phyloP scores from a whole-genome alignment of 257 asterid genomes.

The Salvia hispanica region DNA sequence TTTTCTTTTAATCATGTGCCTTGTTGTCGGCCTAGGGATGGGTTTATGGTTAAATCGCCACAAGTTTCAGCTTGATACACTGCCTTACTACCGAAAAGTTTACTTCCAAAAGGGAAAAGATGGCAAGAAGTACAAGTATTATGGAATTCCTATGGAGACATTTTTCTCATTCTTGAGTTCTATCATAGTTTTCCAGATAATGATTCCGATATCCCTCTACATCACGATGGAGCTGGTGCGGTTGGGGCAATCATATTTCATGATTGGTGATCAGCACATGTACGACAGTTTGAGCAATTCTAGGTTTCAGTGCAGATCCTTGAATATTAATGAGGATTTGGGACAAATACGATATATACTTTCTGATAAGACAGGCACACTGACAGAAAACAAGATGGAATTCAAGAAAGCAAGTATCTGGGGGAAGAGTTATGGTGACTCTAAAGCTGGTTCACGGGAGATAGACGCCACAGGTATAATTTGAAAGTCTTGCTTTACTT shows the following conservation, averaged over 20 bases:
- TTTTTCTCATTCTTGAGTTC: conserved; percentile 94
- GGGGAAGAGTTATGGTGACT: conserved; percentile 68
- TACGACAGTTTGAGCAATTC: conserved; percentile 68
- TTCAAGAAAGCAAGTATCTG: conserved; percentile 82
- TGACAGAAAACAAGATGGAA: conserved; percentile 99
- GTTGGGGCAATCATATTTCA: conserved; percentile 95
- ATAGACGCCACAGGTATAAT: conserved; percentile 60
- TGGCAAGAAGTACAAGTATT: conserved; percentile 63
- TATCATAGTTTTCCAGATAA: conserved; percentile 93
- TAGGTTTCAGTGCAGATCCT: conserved; percentile 98
- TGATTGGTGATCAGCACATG: conserved; percentile 94
- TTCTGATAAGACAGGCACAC: conserved; percentile 95
- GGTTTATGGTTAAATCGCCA: conserved; percentile 82
- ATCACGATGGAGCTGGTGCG: conserved; percentile 99
- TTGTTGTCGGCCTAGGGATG: conserved; percentile 84
- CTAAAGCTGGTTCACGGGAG: conserved; percentile 44
- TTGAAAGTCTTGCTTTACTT: conserved; percentile 16
- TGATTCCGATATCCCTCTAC: conserved; percentile 96
- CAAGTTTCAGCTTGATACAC: conserved; percentile 65
- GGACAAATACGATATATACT: conserved; percentile 92
- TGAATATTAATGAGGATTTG: conserved; percentile 97
- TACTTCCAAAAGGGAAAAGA: conserved; percentile 55
- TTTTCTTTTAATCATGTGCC: conserved; percentile 84
- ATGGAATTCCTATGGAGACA: conserved; percentile 95
- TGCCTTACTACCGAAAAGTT: conserved; percentile 86